These are phyloP conservation scores for Trichoderma koningiopsis DNA, from an alignment of 2,329 filamentous ascomycete species.

Conservation along the genomic window DNA sequence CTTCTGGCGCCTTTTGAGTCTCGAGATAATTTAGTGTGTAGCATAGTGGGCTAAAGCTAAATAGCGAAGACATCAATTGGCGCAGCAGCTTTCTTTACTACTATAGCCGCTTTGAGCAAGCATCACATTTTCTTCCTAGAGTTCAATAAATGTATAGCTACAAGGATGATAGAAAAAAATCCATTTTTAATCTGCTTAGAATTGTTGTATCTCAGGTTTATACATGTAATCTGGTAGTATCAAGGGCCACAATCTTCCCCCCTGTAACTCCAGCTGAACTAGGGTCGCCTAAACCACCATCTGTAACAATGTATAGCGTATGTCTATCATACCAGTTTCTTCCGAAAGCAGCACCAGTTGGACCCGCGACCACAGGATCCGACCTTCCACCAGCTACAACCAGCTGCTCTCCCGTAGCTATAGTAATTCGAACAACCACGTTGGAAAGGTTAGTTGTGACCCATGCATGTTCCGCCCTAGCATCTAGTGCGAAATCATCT, in stretches of 20 bases:
- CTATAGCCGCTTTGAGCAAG: too few relatives aligned
- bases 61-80: too few relatives aligned
- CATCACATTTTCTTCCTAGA: too few relatives aligned
- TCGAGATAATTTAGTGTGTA: too few relatives aligned
- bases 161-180: neutral
- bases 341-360: neutral
- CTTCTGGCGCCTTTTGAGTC: too few relatives aligned
- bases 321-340: neutral
- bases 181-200: neutral
- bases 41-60: too few relatives aligned
- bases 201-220: too few relatives aligned
- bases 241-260: neutral
- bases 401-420: neutral
- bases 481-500: neutral
- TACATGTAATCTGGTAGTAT: neutral
- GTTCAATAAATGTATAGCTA: neutral
- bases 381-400: neutral
- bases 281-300: neutral
- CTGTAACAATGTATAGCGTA: neutral
- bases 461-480: neutral
- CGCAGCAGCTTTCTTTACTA: too few relatives aligned
- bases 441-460: neutral
- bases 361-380: neutral
- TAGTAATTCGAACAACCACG: neutral
- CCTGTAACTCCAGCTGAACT: neutral